Evolutionary conservation across 176 grass and related monocot genomes (phyloP), one percentile per base, ranked within the genome.

Genomic region (Carex cristatella): DNA sequence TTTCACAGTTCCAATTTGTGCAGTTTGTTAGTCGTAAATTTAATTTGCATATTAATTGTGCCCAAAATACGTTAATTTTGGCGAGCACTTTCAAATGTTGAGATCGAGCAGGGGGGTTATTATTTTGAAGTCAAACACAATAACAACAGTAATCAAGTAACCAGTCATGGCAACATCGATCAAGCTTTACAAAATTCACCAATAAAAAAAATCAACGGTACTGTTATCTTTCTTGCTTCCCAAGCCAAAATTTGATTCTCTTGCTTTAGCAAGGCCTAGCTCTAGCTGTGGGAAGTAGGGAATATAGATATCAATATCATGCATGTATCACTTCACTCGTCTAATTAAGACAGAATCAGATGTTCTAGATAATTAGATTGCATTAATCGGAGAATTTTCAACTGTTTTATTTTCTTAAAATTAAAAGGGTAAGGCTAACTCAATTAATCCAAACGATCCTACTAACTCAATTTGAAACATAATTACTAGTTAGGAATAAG

Each of bases 181-280:
- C 2, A 14, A 73, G n/a, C 69, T 27, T 23, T 12, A 49, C 16
- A 73, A 73, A 73, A 49, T 73, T 73, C n/a, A 73, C 18, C 40
- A 73, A 73, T 49, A 42, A 48, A 19, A 73, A 46, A 27, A n/a
- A 27, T 49, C 44, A 27, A 73, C 18, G 38, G 38, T 6, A 23
- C 33, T 69, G 12, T 69, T 38, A 38, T 18, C 23, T 73, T 42
- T 23, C 69, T 73, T 73, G 69, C 69, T 73, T 3, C 69, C 3
- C 69, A 51, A 73, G 69, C 69, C 69, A 23, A 51, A 73, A 51
- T 51, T 73, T 23, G 69, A 73, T 73, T 51, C 69, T n/a, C 7
- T 73, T 73, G 40, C 38, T 72, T 46, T 73, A 19, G 64, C 23
- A 23, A 23, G 23, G 23, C 23, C 23, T 49, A 13, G 69, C 3